Base-by-base conservation (phyloP, 192 early-diverging fungal genomes). In the Funneliformis geosporum region DNA sequence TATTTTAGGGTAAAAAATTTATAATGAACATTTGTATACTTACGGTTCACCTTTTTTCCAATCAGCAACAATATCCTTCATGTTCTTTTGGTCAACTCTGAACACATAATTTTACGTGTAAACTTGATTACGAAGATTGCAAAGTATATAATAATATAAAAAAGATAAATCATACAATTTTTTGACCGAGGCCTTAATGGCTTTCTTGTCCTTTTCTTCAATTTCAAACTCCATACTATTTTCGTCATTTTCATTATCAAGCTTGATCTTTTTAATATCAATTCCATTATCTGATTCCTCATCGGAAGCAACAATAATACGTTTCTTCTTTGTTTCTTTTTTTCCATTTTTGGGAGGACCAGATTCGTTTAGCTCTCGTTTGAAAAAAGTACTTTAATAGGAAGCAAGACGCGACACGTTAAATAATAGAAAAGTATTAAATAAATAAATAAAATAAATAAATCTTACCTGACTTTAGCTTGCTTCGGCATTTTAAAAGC, bases 31-130 rank as follows among this genome's bases (percentile, higher is more conserved):
- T 16, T 47, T n/a, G 25, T 46, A 18, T 9, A 69, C 84, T 82
- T 86, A 86, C 84, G 85, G 78, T 61, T 84, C 80, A 21, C 84
- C 88, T 60, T 86, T 82, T 47, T 86, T 85, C 86, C 85, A 87
- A 47, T 47, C 70, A 16, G 28, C 55, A 59, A 42, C 40, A 28
- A 64, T 9, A 14, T 64, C 62, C 4, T 64, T 64, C 62, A 55
- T 55, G 50, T 18, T 18, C 18, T 55, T 55, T 55, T 55, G 50
- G 5, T 55, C 50, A 55, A 55, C 18, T 16, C 50, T 55, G 21
- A 55, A 21, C 50, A 21, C 16, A 55, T 44, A 44, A 9, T 55
- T 50, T 55, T 21, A 55, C 50, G 4, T 21, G 18, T 21, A 55
- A 55, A 55, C 21, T 55, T 55, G 6, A 55, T 6, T 55, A 16